Base-by-base conservation (phyloP, 495 filamentous ascomycete species). In the Neurospora sp. region DNA sequence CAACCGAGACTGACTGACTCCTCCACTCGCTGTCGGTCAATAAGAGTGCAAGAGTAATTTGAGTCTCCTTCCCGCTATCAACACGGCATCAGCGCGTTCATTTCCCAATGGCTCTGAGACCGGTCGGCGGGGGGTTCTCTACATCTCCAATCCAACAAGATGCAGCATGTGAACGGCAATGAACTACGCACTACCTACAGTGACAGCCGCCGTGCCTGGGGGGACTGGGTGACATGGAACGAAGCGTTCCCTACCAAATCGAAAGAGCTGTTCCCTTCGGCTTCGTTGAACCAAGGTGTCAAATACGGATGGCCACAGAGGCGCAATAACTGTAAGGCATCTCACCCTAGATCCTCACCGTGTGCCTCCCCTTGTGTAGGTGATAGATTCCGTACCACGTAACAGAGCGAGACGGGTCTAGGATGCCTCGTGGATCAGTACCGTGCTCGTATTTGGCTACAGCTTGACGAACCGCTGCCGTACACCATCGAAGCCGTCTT, bases 21-120 rank as follows among this genome's bases (percentile, higher is more conserved):
- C 42, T 79, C 77, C 72, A 83, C 82, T 85, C 79, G 75, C 78
- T 81, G 78, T 82, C 80, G 84, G 83, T 87, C 85, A 87, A 85
- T 85, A 84, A 83, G 79, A 79, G 82, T 86, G 83, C 81, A 74
- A 84, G 80, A 83, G 70, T 74, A 77, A 82, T 39, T 75, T 75
- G 77, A 69, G 35, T 70, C 35, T 69, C 69, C 27, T 35, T 66
- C 54, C 54, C 54, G 54, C 54, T 66, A 18, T 66, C 27, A 16
- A 66, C 27, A 66, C 27, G 54, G 27, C 54, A 66, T 66, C 54
- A 66, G 54, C 54, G 54, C 54, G 54, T 66, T 66, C 54, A 66
- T 66, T 66, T 66, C 27, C 3, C 54, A 66, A 66, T 66, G 54
- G 54, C 54, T 66, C 54, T 66, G 54, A 66, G 54, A 66, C 54